phyloP scores from a whole-genome alignment of 2,329 filamentous ascomycete species.

The Cytospora schulzeri region DNA sequence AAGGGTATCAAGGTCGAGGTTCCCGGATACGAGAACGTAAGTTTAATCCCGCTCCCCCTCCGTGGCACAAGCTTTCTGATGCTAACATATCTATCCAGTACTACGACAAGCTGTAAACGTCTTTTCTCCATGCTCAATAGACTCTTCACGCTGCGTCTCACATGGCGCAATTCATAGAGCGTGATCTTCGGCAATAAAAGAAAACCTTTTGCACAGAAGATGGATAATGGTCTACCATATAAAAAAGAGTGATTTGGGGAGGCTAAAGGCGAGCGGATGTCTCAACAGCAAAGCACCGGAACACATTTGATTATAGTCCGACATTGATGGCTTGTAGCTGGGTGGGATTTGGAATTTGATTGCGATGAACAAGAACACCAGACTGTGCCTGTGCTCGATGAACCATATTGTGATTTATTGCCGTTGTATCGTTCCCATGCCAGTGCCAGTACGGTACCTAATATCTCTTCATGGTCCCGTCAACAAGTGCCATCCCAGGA shows the following conservation, averaged over 20 bases:
- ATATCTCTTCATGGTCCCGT: neutral
- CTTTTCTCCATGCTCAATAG: slow-evolving; percentile 47
- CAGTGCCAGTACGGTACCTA: neutral
- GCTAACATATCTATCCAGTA: slow-evolving; percentile 64
- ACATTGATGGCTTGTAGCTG: slow-evolving; percentile 45
- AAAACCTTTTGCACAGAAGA: slow-evolving; percentile 30
- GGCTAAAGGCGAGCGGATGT: slow-evolving; percentile 42
- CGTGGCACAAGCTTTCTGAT: slow-evolving; percentile 1
- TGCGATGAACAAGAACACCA: slow-evolving; percentile 12
- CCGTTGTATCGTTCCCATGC: neutral
- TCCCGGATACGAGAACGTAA: slow-evolving; percentile 93
- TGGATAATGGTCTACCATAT: slow-evolving; percentile 27
- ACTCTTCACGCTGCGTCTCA: slow-evolving; percentile 42
- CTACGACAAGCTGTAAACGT: slow-evolving; percentile 96
- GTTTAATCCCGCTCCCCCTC: slow-evolving; percentile 44
- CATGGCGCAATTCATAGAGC: slow-evolving; percentile 47
- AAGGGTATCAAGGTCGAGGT: slow-evolving; percentile 99
- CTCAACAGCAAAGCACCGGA: slow-evolving; percentile 38
- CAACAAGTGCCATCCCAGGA: too few species aligned
- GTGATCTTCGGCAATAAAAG: slow-evolving; percentile 35
- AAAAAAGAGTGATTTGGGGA: slow-evolving; percentile 26
- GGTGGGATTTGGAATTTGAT: slow-evolving; percentile 39
- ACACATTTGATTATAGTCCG: slow-evolving; percentile 40
- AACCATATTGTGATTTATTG: neutral
- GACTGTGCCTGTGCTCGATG: neutral